These are phyloP conservation scores for Yamadazyma sp. DNA, from an alignment of 805 yeast genomes.

Conservation along the genomic window DNA sequence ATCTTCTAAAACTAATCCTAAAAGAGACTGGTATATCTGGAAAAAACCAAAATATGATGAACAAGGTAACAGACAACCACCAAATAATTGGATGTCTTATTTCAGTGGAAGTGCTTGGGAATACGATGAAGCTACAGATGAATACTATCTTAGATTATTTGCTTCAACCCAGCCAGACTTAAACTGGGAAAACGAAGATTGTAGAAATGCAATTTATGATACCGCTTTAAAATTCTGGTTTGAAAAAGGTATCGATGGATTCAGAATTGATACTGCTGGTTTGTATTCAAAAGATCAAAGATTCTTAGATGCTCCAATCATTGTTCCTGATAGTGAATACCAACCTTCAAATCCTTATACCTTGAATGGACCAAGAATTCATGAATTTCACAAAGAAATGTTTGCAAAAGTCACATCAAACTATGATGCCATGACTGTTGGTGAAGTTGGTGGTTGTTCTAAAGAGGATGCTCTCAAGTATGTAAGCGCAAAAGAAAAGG, in stretches of 20 bases:
- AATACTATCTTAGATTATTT: conserved; percentile 54
- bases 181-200: conserved; percentile 54
- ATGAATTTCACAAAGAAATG: conserved; percentile 56
- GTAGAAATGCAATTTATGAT: conserved; percentile 39
- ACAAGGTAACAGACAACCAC: conserved; percentile 51
- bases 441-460: conserved; percentile 48
- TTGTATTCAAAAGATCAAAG: conserved; percentile 47
- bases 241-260: conserved; percentile 55
- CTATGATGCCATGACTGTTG: conserved; percentile 56
- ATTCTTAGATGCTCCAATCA: conserved; percentile 48
- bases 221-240: conserved; percentile 53
- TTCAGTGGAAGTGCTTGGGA: conserved; percentile 59
- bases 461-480: conserved; percentile 42
- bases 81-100: conserved; percentile 54
- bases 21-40: conserved; percentile 65
- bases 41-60: conserved; percentile 45
- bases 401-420: conserved; percentile 37
- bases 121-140: conserved; percentile 51
- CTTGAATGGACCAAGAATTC: conserved; percentile 53
- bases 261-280: conserved; percentile 56
- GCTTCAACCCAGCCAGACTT: conserved; percentile 57
- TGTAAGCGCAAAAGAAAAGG: conserved; percentile 36
- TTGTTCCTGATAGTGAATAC: conserved; percentile 34
- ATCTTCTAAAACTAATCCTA: conserved; percentile 47
- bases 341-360: conserved; percentile 36